Percentiles rank a stretch among this genome's conserved stretches.
Evolutionary conservation across 495 filamentous ascomycete species (phyloP).

Genomic region (Evernia prunastri): DNA sequence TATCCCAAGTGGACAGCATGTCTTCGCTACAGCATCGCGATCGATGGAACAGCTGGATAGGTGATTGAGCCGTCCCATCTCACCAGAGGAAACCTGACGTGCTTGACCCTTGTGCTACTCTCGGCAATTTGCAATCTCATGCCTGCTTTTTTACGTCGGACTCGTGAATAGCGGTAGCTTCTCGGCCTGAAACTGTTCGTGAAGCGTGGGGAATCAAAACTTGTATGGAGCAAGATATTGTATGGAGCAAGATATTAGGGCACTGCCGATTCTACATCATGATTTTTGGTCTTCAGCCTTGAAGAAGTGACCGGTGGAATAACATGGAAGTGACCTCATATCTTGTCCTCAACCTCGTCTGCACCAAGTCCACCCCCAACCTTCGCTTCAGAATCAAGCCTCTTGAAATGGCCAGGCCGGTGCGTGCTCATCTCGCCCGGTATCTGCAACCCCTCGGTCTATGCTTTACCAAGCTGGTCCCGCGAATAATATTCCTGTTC

Average conservation of each 20-base stretch:
- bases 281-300: neutral
- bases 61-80: no score
- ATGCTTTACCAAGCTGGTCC: conserved; percentile 1
- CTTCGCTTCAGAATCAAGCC: conserved; percentile 15
- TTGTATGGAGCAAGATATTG: neutral
- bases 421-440: conserved; percentile 15
- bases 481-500: conserved; percentile 7
- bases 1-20: no score
- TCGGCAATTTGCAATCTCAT: neutral
- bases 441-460: conserved; percentile 12
- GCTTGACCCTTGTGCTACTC: neutral
- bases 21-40: no score
- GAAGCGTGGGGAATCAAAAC: no score
- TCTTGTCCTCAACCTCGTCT: conserved; percentile 7
- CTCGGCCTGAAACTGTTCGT: no score
- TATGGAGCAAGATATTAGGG: neutral
- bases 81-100: neutral
- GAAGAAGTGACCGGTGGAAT: neutral
- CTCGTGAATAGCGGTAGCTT: neutral
- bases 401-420: conserved; percentile 8
- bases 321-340: neutral
- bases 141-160: neutral
- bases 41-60: no score
- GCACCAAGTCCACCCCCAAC: conserved; percentile 4
- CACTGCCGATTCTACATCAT: neutral